These are phyloP conservation scores for Phytophthora litchii DNA, from an alignment of 352 stramenopile genomes.

Conservation along the genomic window DNA sequence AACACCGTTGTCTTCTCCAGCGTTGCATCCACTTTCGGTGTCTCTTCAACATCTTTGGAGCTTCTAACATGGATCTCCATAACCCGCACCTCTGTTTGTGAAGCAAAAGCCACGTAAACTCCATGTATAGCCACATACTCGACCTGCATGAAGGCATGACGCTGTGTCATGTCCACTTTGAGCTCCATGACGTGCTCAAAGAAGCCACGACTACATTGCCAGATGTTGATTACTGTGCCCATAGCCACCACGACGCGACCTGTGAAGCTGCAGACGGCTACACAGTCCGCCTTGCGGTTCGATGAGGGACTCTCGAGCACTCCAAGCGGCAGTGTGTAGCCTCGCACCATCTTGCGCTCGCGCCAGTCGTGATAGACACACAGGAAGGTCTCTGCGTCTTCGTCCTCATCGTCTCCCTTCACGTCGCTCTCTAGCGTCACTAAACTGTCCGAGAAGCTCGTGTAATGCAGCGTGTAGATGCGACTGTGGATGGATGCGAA, in stretches of 20 bases:
- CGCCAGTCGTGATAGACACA: conserved; percentile 91
- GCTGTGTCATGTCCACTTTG: conserved; percentile 78
- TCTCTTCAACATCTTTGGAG: conserved; percentile 39
- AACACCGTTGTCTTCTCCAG: conserved; percentile 21
- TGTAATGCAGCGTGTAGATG: conserved; percentile 81
- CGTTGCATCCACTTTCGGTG: conserved; percentile 12
- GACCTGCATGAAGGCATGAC: conserved; percentile 71
- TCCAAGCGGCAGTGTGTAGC: conserved; percentile 83
- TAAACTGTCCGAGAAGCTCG: conserved; percentile 86
- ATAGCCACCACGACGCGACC: conserved; percentile 80
- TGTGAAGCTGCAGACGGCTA: conserved; percentile 86
- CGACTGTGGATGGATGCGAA: conserved; percentile 78
- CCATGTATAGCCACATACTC: conserved; percentile 85
- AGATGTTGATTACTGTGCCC: conserved; percentile 81
- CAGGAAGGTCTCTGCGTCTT: conserved; percentile 78
- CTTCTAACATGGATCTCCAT: conserved; percentile 82
- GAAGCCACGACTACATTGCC: conserved; percentile 85
- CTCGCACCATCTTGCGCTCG: conserved; percentile 76
- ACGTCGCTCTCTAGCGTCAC: conserved; percentile 82
- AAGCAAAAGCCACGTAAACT: conserved; percentile 76
- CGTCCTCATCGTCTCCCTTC: conserved; percentile 23
- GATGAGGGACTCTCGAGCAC: conserved; percentile 64
- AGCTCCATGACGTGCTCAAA: conserved; percentile 92
- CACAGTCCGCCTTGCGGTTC: conserved; percentile 62
- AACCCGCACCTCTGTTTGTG: conserved; percentile 77